A percentile compares a stretch with the other conserved stretches of the same genome.
phyloP scores from a whole-genome alignment of 257 asterid species.

The Verbascum thapsus region DNA sequence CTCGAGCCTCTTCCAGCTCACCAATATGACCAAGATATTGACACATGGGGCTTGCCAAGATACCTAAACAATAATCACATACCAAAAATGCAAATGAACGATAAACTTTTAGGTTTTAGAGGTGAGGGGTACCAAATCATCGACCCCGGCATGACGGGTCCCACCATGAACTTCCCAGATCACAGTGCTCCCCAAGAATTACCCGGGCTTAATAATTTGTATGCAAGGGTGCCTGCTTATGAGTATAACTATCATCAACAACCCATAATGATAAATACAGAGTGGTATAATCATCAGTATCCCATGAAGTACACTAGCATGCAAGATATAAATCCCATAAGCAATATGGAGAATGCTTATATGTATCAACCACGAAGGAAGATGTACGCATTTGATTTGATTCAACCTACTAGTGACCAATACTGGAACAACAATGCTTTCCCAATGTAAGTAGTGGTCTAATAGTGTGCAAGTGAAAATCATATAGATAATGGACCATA shows the following conservation, averaged over 20 bases:
- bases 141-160: constrained; percentile 20
- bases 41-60: constrained; percentile 27
- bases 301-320: constrained; percentile 31
- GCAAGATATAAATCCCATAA: constrained; percentile 27
- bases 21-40: constrained; percentile 18
- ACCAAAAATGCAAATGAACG: constrained; percentile 21
- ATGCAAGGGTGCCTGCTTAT: constrained; percentile 25
- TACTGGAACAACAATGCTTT: constrained; percentile 10
- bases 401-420: constrained; percentile 17
- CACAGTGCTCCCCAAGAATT: constrained; percentile 21
- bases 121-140: constrained; percentile 24
- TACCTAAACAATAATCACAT: constrained; percentile 29
- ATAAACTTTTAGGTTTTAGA: constrained; percentile 29
- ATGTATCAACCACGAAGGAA: constrained; percentile 31
- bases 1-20: constrained; percentile 21
- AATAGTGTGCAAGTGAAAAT: constrained; percentile 3
- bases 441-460: not conserved
- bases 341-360: constrained; percentile 25
- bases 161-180: constrained; percentile 23
- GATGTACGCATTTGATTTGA: constrained; percentile 30
- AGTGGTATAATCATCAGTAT: constrained; percentile 37
- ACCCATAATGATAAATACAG: constrained; percentile 31
- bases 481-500: not conserved
- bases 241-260: constrained; percentile 32
- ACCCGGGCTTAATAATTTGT: constrained; percentile 18